Conservation (phyloP, 768 basidiomycete genomes). For the Ramaria rubella region DNA sequence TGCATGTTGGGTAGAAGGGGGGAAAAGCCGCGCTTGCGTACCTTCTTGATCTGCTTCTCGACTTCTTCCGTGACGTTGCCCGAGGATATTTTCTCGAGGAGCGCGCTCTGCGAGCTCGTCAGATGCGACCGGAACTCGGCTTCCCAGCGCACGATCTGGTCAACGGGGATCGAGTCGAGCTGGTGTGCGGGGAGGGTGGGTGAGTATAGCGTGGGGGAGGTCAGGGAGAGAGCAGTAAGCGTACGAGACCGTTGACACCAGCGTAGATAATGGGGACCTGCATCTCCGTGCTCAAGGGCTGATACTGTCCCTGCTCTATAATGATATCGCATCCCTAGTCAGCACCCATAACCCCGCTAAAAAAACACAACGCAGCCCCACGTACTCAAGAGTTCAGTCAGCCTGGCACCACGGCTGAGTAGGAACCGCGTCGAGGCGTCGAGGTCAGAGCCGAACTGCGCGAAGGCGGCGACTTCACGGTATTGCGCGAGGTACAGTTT, state of each 20-base stretch:
- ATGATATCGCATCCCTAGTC: slow-evolving; percentile 10
- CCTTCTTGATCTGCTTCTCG: slow-evolving; percentile 92
- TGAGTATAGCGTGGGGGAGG: not conserved
- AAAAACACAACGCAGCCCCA: slow-evolving; percentile 10
- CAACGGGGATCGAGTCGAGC: slow-evolving; percentile 94
- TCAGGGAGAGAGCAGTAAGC: slow-evolving; percentile 23
- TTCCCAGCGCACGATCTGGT: slow-evolving; percentile 92
- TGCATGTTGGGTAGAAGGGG: slow-evolving; percentile 8
- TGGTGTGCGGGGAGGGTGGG: slow-evolving; percentile 21
- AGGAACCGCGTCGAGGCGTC: slow-evolving; percentile 99
- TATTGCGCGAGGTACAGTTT: slow-evolving; percentile 99
- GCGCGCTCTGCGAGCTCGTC: slow-evolving; percentile 57
- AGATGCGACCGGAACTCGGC: slow-evolving; percentile 87
- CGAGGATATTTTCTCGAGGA: slow-evolving; percentile 79
- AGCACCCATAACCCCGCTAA: not conserved
- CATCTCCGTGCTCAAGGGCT: slow-evolving; percentile 88
- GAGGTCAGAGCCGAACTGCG: slow-evolving; percentile 99
- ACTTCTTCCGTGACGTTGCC: slow-evolving; percentile 85
- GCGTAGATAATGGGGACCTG: slow-evolving; percentile 99
- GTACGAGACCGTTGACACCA: slow-evolving; percentile 96
- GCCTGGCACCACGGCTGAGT: slow-evolving; percentile 93
- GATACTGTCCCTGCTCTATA: slow-evolving; percentile 97
- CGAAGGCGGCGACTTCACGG: slow-evolving; percentile 99
- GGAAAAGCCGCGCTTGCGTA: too few species aligned
- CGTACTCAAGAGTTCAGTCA: slow-evolving; percentile 91